phyloP scores from a whole-genome alignment of 495 filamentous ascomycete species.

The Stereocaulon alpinum region DNA sequence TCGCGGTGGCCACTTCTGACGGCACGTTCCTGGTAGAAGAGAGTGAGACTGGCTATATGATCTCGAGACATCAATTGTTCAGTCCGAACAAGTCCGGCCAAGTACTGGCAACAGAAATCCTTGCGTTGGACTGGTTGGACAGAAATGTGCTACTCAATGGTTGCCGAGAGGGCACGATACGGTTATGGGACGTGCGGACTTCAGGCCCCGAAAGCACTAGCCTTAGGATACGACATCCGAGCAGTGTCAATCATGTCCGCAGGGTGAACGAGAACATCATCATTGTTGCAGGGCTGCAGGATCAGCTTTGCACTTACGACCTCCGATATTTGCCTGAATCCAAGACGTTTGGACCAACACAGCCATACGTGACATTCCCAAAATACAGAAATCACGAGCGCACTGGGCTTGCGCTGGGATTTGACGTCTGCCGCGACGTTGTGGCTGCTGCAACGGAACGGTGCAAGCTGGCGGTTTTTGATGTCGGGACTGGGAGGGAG shows the following conservation, averaged over 20 bases:
- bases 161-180: conserved; percentile 5
- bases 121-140: conserved; percentile 15
- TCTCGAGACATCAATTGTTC: no score
- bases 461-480: conserved; percentile 8
- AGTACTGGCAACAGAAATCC: background rate
- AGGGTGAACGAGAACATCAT: conserved; percentile 7
- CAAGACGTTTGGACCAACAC: background rate
- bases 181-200: conserved; percentile 15
- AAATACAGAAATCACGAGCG: conserved; percentile 1
- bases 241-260: conserved; percentile 12
- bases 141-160: conserved; percentile 10
- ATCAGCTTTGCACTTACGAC: conserved; percentile 9
- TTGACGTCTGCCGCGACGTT: conserved; percentile 12
- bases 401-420: background rate
- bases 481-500: conserved; percentile 8
- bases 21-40: conserved; percentile 7
- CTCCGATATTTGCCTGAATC: conserved; percentile 6
- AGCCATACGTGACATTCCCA: conserved; percentile 8
- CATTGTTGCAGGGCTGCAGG: conserved; percentile 13
- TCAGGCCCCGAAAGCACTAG: conserved; percentile 3
- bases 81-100: no score
- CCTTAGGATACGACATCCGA: conserved; percentile 7
- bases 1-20: conserved; percentile 7
- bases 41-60: background rate
- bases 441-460: conserved; percentile 9